A percentile compares a stretch with the other conserved stretches of the same genome.
phyloP scores from a whole-genome alignment of 1,284 basidiomycete genomes.

The Peniophora sp. region DNA sequence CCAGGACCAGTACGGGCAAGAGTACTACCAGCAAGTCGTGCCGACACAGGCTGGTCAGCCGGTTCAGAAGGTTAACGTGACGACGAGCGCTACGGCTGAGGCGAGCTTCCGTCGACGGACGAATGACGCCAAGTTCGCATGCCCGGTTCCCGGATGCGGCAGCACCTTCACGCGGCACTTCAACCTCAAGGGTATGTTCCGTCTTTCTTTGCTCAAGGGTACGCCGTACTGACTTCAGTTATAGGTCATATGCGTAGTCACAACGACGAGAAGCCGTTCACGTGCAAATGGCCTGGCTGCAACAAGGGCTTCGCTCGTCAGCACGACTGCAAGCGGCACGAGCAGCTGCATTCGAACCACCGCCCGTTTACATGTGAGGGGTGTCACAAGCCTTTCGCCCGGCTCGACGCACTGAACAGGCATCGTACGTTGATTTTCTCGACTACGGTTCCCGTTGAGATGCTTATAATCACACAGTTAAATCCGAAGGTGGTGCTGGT shows the following conservation, averaged over 20 bases:
- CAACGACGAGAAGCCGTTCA: slow-evolving; percentile 76
- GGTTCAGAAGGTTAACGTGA: slow-evolving; percentile 54
- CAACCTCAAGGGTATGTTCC: slow-evolving; percentile 62
- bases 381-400: slow-evolving; percentile 69
- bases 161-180: slow-evolving; percentile 80
- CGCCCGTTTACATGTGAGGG: slow-evolving; percentile 72
- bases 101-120: slow-evolving; percentile 66
- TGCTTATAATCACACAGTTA: slow-evolving; percentile 26
- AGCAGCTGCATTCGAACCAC: slow-evolving; percentile 72
- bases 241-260: slow-evolving; percentile 76
- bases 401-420: slow-evolving; percentile 74
- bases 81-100: slow-evolving; percentile 66
- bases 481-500: slow-evolving; percentile 50
- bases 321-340: slow-evolving; percentile 80
- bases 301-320: slow-evolving; percentile 79
- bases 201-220: slow-evolving; percentile 7
- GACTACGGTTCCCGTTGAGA: neutral
- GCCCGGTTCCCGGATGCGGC: slow-evolving; percentile 71
- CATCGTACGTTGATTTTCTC: slow-evolving; percentile 46
- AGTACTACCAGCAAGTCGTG: too few species aligned
- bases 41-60: slow-evolving; percentile 6
- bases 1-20: too few species aligned
- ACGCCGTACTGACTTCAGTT: slow-evolving; percentile 5
- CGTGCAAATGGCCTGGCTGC: slow-evolving; percentile 81
- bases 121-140: slow-evolving; percentile 66